A percentile compares a stretch with the other conserved stretches of the same genome.
Conservation (phyloP, 2,329 filamentous ascomycete genomes). For the Neodidymelliopsis sp. region DNA sequence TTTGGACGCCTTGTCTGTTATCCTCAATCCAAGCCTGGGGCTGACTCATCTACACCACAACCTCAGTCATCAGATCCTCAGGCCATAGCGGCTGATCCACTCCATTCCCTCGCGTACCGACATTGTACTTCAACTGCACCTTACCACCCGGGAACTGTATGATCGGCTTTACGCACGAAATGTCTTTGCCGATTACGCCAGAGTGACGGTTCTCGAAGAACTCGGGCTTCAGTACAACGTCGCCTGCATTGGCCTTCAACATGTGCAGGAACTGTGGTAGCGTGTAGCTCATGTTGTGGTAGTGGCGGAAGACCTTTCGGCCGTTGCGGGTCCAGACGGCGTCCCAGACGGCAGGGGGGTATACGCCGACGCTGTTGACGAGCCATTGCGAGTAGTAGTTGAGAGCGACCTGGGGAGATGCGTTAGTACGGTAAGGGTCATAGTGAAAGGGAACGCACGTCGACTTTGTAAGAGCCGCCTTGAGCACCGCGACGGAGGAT, state of each 20-base stretch:
- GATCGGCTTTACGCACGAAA: slow-evolving; percentile 56
- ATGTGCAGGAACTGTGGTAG: slow-evolving; percentile 53
- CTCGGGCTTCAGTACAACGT: slow-evolving; percentile 54
- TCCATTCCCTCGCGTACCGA: slow-evolving; percentile 61
- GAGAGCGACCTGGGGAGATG: slow-evolving; percentile 34
- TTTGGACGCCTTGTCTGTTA: too few relatives aligned
- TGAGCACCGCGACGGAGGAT: slow-evolving; percentile 49
- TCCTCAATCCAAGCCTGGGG: too few relatives aligned
- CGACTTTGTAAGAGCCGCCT: slow-evolving; percentile 53
- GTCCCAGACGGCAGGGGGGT: slow-evolving; percentile 56
- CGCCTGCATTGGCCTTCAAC: slow-evolving; percentile 49
- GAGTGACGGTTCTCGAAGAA: slow-evolving; percentile 58
- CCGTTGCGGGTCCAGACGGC: slow-evolving; percentile 58
- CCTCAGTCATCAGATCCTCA: slow-evolving; percentile 51
- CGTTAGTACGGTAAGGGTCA: neutral
- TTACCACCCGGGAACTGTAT: slow-evolving; percentile 45
- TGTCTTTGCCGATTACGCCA: slow-evolving; percentile 48
- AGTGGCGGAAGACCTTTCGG: slow-evolving; percentile 59
- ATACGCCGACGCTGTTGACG: slow-evolving; percentile 40
- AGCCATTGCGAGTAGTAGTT: slow-evolving; percentile 51
- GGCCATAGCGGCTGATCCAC: slow-evolving; percentile 60
- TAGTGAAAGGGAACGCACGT: slow-evolving; percentile 44
- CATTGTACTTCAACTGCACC: slow-evolving; percentile 53
- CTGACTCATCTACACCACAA: slow-evolving; percentile 35
- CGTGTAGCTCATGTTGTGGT: slow-evolving; percentile 57